Conservation (phyloP, 2,329 filamentous ascomycete species). For the Clarireedia hainanense region DNA sequence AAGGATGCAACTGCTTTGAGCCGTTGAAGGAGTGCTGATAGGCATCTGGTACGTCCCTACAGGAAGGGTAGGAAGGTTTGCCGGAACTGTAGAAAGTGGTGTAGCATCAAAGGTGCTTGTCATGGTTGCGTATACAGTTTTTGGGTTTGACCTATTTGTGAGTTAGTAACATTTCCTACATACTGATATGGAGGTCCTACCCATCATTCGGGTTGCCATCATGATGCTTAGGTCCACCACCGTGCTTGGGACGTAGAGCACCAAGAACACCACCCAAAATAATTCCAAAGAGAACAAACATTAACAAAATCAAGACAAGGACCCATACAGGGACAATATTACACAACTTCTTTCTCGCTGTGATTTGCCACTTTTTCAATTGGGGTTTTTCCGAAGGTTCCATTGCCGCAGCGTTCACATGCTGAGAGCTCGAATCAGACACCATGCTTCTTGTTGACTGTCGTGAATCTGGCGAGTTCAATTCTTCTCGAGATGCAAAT, state of each 20-base stretch:
- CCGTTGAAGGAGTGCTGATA: constrained; percentile 39
- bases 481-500: constrained; percentile 50
- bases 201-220: constrained; percentile 2
- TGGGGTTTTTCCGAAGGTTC: constrained; percentile 40
- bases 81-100: constrained; percentile 42
- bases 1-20: constrained; percentile 48
- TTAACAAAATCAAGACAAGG: constrained; percentile 42
- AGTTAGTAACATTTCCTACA: not conserved
- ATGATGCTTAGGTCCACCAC: constrained; percentile 1
- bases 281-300: constrained; percentile 50
- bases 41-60: constrained; percentile 51
- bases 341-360: constrained; percentile 47
- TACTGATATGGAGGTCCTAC: constrained; percentile 16
- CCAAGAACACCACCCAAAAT: constrained; percentile 41
- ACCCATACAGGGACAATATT: constrained; percentile 57
- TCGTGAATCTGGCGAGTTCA: constrained; percentile 41
- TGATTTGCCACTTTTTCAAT: constrained; percentile 43
- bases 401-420: constrained; percentile 44
- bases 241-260: constrained; percentile 18
- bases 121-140: constrained; percentile 18
- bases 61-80: constrained; percentile 43
- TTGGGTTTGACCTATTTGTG: not conserved
- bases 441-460: constrained; percentile 45
- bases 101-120: constrained; percentile 41
- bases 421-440: constrained; percentile 43